Percentiles rank a stretch among this genome's conserved stretches.
Evolutionary conservation across 345 rosid genomes (phyloP).

Genomic region (Salix udensis): DNA sequence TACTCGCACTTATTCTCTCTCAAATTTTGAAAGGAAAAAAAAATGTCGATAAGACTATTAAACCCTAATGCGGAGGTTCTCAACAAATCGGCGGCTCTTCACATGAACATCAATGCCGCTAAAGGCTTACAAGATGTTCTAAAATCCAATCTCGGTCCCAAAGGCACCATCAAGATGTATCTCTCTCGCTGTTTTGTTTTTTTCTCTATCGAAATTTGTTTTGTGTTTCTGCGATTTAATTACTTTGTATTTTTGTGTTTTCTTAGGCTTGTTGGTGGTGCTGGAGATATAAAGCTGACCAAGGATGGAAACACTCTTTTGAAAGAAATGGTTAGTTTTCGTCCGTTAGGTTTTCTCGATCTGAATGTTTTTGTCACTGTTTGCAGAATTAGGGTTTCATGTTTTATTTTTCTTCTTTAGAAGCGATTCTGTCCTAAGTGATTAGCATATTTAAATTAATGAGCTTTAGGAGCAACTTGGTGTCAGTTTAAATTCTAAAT

Average conservation of each 20-base stretch:
- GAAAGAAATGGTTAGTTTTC: slow-evolving; percentile 74
- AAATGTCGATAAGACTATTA: slow-evolving; percentile 81
- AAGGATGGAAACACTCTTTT: slow-evolving; percentile 95
- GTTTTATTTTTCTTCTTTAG: neutral
- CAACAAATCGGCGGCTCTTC: slow-evolving; percentile 96
- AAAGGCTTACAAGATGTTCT: slow-evolving; percentile 94
- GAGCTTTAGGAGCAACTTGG: neutral
- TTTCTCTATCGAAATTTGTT: neutral
- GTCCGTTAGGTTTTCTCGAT: slow-evolving; percentile 17
- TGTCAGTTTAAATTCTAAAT: neutral
- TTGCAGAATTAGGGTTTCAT: neutral
- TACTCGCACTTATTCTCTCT: neutral
- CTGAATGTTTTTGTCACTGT: neutral
- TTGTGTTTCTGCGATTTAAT: neutral
- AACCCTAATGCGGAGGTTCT: slow-evolving; percentile 98
- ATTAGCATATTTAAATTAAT: neutral
- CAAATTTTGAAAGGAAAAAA: slow-evolving; percentile 6
- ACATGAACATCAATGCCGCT: slow-evolving; percentile 97
- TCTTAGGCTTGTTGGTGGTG: slow-evolving; percentile 91
- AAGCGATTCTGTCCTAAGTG: neutral
- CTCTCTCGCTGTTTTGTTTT: neutral
- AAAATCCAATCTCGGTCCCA: slow-evolving; percentile 91
- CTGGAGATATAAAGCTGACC: slow-evolving; percentile 95
- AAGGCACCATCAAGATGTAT: slow-evolving; percentile 96
- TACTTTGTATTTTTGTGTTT: neutral